Conservation (phyloP, 345 rosid genomes). For the Jatropha curcas region DNA sequence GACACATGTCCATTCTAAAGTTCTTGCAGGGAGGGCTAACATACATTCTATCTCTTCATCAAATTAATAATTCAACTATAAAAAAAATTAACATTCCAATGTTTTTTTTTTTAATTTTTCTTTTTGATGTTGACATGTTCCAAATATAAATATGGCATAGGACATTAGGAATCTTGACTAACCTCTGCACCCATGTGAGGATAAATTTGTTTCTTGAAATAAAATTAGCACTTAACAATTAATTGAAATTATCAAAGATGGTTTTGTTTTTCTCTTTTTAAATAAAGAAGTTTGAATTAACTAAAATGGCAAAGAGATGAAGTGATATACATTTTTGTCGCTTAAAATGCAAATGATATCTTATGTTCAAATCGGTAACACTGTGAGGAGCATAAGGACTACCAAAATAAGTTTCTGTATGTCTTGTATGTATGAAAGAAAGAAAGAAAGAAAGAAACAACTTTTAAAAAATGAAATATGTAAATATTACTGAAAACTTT, state of each 20-base stretch:
- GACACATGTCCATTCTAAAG: conserved; percentile 22
- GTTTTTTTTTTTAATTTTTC: neutral
- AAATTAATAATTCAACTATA: conserved; percentile 7
- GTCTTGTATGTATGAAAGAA: conserved; percentile 29
- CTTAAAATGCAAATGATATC: no score
- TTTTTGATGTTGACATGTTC: conserved; percentile 28
- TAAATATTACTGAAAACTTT: no score
- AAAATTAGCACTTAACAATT: no score
- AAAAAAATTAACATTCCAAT: neutral
- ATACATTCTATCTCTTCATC: neutral
- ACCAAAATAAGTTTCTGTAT: conserved; percentile 12
- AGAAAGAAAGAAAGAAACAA: conserved; percentile 30
- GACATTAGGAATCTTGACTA: conserved; percentile 28
- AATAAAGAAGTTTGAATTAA: no score
- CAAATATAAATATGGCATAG: conserved; percentile 14
- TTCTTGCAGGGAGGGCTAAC: conserved; percentile 14
- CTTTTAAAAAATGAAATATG: no score
- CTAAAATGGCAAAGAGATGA: no score
- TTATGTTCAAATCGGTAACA: neutral
- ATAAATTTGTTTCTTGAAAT: no score
- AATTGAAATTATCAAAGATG: no score
- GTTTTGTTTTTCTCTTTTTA: no score
- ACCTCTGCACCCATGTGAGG: conserved; percentile 12
- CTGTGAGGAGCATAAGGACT: neutral
- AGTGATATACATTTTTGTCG: no score